phyloP scores from a whole-genome alignment of 1,284 basidiomycete species.

The Rhodotorula mucilaginosa region DNA sequence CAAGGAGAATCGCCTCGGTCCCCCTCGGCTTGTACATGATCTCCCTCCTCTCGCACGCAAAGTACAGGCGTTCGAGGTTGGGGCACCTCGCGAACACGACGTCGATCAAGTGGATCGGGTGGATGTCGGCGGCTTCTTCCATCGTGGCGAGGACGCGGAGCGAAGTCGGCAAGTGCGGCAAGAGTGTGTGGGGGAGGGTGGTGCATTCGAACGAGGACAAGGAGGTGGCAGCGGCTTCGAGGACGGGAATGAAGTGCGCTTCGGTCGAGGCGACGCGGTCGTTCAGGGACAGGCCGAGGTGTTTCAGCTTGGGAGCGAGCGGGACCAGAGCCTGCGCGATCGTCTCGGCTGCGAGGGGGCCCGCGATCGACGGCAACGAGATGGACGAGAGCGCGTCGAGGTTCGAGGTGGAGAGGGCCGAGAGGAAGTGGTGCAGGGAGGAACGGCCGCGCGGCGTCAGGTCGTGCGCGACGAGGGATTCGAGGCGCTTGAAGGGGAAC shows the following conservation, averaged over 20 bases:
- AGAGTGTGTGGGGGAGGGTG: slow-evolving; percentile 7
- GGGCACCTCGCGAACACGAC: neutral
- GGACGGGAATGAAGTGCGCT: neutral
- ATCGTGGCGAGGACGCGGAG: slow-evolving; percentile 18
- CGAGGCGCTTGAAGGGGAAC: slow-evolving; percentile 17
- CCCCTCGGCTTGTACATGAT: neutral
- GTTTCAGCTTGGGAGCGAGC: slow-evolving; percentile 7
- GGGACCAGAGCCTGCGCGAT: slow-evolving; percentile 15
- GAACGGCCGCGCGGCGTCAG: slow-evolving; percentile 3
- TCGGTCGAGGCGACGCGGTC: neutral
- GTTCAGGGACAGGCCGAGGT: slow-evolving; percentile 16
- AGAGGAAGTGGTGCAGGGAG: neutral
- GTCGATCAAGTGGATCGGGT: neutral
- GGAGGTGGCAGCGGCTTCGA: neutral
- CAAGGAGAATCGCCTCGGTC: neutral
- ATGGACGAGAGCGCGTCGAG: slow-evolving; percentile 1
- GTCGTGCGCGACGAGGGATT: slow-evolving; percentile 21
- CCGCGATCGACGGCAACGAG: slow-evolving; percentile 5
- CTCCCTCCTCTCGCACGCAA: neutral
- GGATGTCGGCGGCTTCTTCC: slow-evolving; percentile 7
- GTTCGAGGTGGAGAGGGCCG: neutral
- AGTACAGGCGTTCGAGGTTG: slow-evolving; percentile 11
- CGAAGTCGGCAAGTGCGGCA: slow-evolving; percentile 7
- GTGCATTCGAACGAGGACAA: slow-evolving; percentile 29
- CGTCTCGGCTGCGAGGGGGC: neutral